phyloP scores from a whole-genome alignment of 352 stramenopile genomes.

The Pythium oligandrum region DNA sequence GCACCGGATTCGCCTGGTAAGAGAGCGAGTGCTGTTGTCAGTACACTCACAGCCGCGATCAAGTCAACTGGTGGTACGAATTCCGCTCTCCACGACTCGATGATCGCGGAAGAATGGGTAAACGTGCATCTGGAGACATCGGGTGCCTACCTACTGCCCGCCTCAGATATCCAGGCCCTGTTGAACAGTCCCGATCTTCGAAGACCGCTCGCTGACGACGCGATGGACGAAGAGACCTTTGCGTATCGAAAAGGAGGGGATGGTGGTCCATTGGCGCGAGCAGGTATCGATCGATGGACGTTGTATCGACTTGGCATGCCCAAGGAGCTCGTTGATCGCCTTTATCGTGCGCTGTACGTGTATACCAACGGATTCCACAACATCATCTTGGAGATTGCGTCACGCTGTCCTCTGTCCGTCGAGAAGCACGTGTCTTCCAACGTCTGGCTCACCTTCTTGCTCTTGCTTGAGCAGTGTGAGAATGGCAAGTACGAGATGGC shows the following conservation, averaged over 20 bases:
- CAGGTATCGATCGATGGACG: slow-evolving; percentile 67
- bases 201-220: slow-evolving; percentile 19
- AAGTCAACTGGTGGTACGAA: background rate
- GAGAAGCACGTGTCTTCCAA: slow-evolving; percentile 81
- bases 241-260: slow-evolving; percentile 32
- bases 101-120: slow-evolving; percentile 78
- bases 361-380: slow-evolving; percentile 85
- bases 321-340: slow-evolving; percentile 66
- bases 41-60: too few relatives aligned
- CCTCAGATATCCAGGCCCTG: slow-evolving; percentile 36
- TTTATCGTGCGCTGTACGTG: slow-evolving; percentile 80
- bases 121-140: slow-evolving; percentile 66
- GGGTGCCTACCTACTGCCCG: slow-evolving; percentile 44
- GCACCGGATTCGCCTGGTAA: too few relatives aligned
- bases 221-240: slow-evolving; percentile 39
- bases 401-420: slow-evolving; percentile 52
- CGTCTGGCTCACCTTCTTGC: slow-evolving; percentile 70
- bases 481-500: slow-evolving; percentile 83
- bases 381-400: slow-evolving; percentile 75
- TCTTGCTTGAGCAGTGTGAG: slow-evolving; percentile 76
- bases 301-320: slow-evolving; percentile 73
- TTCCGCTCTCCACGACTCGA: slow-evolving; percentile 47
- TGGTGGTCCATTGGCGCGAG: slow-evolving; percentile 38
- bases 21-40: too few relatives aligned
- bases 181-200: slow-evolving; percentile 24